A percentile compares a stretch with the other conserved stretches of the same genome.
Evolutionary conservation across 306 rosid species (phyloP).

Genomic region (Begonia peltatifolia): DNA sequence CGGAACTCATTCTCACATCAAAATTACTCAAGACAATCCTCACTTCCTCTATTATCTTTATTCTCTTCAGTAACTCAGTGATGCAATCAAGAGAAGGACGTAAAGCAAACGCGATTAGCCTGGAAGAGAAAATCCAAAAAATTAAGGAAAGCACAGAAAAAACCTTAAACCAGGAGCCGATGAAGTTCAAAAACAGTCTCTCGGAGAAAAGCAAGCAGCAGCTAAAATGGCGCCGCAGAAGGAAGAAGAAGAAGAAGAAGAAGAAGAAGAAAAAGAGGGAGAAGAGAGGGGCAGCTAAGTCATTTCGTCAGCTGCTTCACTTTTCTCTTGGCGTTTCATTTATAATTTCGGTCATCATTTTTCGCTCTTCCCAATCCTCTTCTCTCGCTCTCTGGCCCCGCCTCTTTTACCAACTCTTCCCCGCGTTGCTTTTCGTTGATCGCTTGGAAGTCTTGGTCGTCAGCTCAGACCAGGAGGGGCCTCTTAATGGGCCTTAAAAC

Average conservation of each 20-base stretch:
- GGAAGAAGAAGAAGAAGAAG: conserved; percentile 1
- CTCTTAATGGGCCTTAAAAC: too few relatives aligned
- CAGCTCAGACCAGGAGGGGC: too few relatives aligned
- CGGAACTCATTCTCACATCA: conserved; percentile 7
- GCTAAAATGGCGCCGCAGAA: conserved; percentile 16
- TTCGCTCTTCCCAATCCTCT: not conserved
- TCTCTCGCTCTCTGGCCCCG: not conserved
- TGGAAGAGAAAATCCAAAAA: conserved; percentile 1
- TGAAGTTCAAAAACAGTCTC: conserved; percentile 7
- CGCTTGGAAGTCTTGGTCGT: not conserved
- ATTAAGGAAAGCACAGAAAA: not conserved
- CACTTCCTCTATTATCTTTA: not conserved
- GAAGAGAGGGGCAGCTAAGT: conserved; percentile 8
- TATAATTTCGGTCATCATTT: too few relatives aligned
- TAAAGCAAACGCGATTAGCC: conserved; percentile 1
- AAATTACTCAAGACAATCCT: conserved; percentile 9
- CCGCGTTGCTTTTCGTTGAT: not conserved
- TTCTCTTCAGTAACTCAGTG: not conserved
- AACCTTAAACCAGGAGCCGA: conserved; percentile 2
- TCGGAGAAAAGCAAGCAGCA: conserved; percentile 3
- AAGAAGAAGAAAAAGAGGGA: conserved; percentile 2
- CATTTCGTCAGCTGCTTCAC: not conserved
- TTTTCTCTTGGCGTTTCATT: not conserved
- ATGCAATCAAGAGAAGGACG: conserved; percentile 4
- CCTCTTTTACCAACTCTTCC: not conserved